Evolutionary conservation across 2,329 filamentous ascomycete genomes (phyloP).

Genomic region (Botryotinia globosa): DNA sequence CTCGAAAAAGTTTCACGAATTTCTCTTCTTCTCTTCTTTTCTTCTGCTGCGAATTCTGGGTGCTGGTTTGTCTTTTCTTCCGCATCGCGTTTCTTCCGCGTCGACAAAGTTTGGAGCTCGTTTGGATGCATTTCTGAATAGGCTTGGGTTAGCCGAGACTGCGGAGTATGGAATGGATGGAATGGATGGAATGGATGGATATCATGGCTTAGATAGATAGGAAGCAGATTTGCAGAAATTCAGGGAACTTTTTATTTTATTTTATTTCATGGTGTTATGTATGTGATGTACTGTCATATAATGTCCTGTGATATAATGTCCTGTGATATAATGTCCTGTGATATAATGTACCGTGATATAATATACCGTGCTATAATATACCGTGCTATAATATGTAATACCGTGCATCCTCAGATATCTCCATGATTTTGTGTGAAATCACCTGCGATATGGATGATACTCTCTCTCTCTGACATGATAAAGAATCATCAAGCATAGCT

Average conservation of each 20-base stretch:
- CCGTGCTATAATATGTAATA: too few species aligned
- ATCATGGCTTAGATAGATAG: not conserved
- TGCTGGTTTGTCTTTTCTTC: not conserved
- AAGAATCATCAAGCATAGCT: not conserved
- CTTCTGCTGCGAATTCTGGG: not conserved
- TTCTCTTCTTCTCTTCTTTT: not conserved
- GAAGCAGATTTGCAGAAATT: not conserved
- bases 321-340: too few species aligned
- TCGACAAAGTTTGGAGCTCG: not conserved
- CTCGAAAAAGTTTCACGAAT: not conserved
- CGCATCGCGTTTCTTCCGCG: not conserved
- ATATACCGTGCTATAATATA: not conserved
- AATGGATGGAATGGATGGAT: too few species aligned
- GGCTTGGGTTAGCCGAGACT: not conserved
- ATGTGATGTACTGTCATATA: too few species aligned
- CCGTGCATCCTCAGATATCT: too few species aligned
- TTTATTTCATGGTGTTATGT: fast-evolving
- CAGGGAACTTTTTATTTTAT: not conserved
- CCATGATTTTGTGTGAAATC: too few species aligned
- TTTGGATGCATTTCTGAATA: too few species aligned
- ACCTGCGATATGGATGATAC: not conserved
- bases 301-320: too few species aligned
- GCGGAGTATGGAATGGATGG: too few species aligned
- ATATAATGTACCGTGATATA: not conserved
- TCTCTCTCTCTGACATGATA: too few species aligned